Evolutionary conservation across 208 protist species (phyloP), one percentile per base, ranked within the genome.

Genomic region (Crithidia mellificae): DNA sequence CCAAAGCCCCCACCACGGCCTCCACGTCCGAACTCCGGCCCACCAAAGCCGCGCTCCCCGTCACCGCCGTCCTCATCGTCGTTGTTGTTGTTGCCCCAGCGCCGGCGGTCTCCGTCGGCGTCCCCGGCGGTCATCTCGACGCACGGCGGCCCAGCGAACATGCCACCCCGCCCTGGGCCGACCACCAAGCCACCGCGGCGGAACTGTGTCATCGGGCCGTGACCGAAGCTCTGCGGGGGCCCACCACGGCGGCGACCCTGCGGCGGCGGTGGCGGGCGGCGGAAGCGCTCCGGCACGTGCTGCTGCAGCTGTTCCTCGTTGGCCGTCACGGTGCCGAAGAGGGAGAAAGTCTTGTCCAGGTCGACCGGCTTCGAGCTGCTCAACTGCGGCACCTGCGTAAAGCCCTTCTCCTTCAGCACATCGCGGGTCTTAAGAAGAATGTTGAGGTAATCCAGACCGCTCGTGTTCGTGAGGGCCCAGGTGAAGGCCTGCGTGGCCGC

Each of bases 331-430:
- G 78, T 44, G 30, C 92, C 92, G 64, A 95, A 97, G 58, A 97
- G 77, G 22, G 84, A 92, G 77, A 97, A 97, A 30, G 88, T 69
- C 67, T 90, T 91, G 74, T 91, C 85, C 38, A 97, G 75, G 66
- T 97, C 92, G 8, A 95, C 54, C 19, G 92, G 92, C 65, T 95
- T 97, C 22, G 85, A 91, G 78, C 90, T 93, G 15, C 87, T 90
- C 24, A 97, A 72, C 74, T 97, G 92, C 17, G 92, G 90, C 39
- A 95, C 83, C 75, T 97, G 92, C 50, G 74, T 77, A 65, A 88
- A 94, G 20, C 78, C 73, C 52, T 92, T 92, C 53, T 83, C 39
- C 14, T 73, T 68, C 43, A 97, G 76, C 50, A 90, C 76, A 24
- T 95, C 81, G 30, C 92, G 71, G 32, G 83, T 88, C 62, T 88